A percentile compares a stretch with the other conserved stretches of the same genome.
Evolutionary conservation across 805 yeast genomes (phyloP).

Genomic region (Lachancea lanzarotensis): DNA sequence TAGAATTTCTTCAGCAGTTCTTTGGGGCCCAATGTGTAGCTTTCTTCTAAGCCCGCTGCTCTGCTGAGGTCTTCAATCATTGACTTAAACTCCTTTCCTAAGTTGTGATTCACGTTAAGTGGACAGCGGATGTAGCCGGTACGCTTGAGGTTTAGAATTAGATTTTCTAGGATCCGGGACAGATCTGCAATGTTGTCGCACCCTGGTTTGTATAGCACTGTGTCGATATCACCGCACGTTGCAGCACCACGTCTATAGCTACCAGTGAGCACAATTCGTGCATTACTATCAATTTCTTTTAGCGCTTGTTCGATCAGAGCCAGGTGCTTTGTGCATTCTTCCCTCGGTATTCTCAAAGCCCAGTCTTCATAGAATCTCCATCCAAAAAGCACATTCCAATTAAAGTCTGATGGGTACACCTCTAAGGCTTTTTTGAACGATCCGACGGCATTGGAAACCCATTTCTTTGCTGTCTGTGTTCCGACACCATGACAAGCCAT

Average conservation of each 20-base stretch:
- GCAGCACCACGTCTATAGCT: constrained; percentile 25
- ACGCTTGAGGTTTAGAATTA: constrained; percentile 14
- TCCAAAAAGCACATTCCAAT: constrained; percentile 30
- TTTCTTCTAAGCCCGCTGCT: not conserved
- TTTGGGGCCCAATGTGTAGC: not conserved
- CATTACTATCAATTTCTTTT: constrained; percentile 14
- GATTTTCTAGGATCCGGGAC: constrained; percentile 16
- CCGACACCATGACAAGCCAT: constrained; percentile 28
- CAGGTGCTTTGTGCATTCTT: constrained; percentile 23
- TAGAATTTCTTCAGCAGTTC: constrained; percentile 9
- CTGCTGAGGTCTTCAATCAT: not conserved
- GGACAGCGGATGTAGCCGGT: constrained; percentile 23
- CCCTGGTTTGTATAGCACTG: constrained; percentile 23
- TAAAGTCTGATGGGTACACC: constrained; percentile 11
- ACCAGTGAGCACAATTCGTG: constrained; percentile 26
- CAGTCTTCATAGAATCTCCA: constrained; percentile 32
- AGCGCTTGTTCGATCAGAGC: constrained; percentile 15
- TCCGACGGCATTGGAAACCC: constrained; percentile 16
- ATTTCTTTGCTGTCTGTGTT: constrained; percentile 22
- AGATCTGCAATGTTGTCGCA: constrained; percentile 22
- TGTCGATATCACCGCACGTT: constrained; percentile 29
- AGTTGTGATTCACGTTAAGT: constrained; percentile 10
- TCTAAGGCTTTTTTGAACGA: constrained; percentile 17
- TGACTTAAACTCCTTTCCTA: constrained; percentile 4
- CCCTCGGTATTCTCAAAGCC: constrained; percentile 20